Conservation (phyloP, 176 grass and related monocot genomes). For the Miscanthus lutarioriparius region DNA sequence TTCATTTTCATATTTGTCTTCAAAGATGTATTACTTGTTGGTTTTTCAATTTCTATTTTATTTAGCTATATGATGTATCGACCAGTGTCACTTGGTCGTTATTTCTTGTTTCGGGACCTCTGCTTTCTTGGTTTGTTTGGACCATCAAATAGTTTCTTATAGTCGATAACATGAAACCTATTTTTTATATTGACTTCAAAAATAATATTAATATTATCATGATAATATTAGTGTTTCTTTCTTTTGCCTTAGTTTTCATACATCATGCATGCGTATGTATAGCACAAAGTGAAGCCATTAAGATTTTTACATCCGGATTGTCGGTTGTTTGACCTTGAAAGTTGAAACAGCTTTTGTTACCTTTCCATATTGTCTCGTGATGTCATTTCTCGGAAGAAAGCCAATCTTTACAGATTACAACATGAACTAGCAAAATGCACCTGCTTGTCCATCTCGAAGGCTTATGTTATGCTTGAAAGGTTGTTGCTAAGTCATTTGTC, state of each 20-base stretch:
- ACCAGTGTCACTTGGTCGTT: neutral
- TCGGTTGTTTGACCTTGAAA: neutral
- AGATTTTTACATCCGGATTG: neutral
- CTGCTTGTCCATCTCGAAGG: neutral
- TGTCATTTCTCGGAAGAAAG: neutral
- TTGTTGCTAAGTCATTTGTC: constrained; percentile 8
- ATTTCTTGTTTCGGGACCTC: constrained; percentile 14
- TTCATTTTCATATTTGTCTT: no score
- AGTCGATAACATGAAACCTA: neutral
- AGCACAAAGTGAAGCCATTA: neutral
- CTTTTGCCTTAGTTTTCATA: neutral
- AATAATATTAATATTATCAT: neutral
- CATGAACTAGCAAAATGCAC: neutral
- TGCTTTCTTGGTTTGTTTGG: neutral
- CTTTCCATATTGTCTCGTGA: no score
- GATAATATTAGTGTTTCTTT: neutral
- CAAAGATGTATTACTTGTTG: no score
- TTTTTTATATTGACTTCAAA: constrained; percentile 5
- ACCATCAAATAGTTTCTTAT: neutral
- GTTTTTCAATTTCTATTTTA: no score
- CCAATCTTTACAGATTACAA: neutral
- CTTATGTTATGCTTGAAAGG: neutral
- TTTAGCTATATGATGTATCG: no score
- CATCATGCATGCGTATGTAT: neutral
- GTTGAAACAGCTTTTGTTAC: neutral